A percentile compares a stretch with the other conserved stretches of the same genome.
phyloP scores from a whole-genome alignment of 2,329 filamentous ascomycete species.

The Thielaviopsis euricoi region DNA sequence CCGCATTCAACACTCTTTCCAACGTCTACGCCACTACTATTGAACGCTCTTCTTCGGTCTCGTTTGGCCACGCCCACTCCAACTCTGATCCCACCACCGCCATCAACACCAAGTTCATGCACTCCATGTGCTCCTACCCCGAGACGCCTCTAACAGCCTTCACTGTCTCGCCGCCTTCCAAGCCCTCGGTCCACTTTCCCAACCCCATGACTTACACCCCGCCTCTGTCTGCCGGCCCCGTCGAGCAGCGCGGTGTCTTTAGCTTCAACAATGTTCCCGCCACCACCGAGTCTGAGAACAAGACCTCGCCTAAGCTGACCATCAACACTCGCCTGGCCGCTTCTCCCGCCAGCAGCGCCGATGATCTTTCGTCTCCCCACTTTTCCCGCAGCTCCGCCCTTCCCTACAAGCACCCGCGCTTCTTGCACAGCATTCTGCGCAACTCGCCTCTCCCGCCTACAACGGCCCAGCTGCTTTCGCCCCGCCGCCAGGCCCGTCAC shows the following conservation, averaged over 20 bases:
- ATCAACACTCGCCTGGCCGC: conserved; percentile 11
- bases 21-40: conserved; percentile 49
- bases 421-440: conserved; percentile 46
- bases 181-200: conserved; percentile 31
- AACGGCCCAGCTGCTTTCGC: conserved; percentile 32
- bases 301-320: conserved; percentile 11
- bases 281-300: background rate
- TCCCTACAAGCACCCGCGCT: conserved; percentile 42
- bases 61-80: background rate
- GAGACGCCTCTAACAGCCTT: conserved; percentile 38
- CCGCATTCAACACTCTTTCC: conserved; percentile 48
- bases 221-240: conserved; percentile 35
- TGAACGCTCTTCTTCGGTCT: conserved; percentile 34
- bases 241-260: conserved; percentile 20
- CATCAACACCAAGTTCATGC: conserved; percentile 9
- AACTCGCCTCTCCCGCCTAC: conserved; percentile 46
- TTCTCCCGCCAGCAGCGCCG: background rate
- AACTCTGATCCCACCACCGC: conserved; percentile 6
- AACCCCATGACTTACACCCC: conserved; percentile 44
- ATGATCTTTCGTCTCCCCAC: conserved; percentile 11
- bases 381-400: conserved; percentile 18
- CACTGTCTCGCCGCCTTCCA: conserved; percentile 29
- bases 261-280: conserved; percentile 1
- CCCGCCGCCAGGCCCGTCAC: conserved; percentile 35
- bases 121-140: conserved; percentile 25